Evolutionary conservation across 768 basidiomycete species (phyloP).

Genomic region (Roridomyces roridus): DNA sequence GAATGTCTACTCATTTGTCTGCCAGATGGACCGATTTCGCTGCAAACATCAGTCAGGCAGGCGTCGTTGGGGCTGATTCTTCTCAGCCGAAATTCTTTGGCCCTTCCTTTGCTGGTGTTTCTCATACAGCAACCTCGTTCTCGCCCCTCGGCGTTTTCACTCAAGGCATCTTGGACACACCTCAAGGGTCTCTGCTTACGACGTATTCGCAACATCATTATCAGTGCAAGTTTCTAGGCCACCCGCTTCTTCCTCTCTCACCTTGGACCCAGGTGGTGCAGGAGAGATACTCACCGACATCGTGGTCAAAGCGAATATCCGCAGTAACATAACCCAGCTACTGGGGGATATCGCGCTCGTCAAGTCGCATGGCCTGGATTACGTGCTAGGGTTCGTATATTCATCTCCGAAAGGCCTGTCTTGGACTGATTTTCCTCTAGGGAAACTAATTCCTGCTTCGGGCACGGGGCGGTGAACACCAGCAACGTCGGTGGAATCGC

Average conservation of each 20-base stretch:
- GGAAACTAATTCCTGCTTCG: slow-evolving; percentile 8
- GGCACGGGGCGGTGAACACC: slow-evolving; percentile 36
- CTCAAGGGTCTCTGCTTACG: slow-evolving; percentile 42
- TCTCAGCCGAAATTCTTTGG: slow-evolving; percentile 26
- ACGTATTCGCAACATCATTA: slow-evolving; percentile 56
- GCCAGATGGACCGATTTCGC: slow-evolving; percentile 44
- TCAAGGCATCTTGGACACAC: slow-evolving; percentile 45
- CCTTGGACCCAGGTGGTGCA: slow-evolving; percentile 37
- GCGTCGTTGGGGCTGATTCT: slow-evolving; percentile 2
- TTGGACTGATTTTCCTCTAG: slow-evolving; percentile 25
- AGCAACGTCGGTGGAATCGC: slow-evolving; percentile 55
- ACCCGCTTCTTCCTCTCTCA: neutral
- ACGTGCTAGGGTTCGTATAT: slow-evolving; percentile 45
- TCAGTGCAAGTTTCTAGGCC: slow-evolving; percentile 38
- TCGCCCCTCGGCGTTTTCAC: slow-evolving; percentile 48
- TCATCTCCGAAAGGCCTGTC: neutral
- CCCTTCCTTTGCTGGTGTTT: slow-evolving; percentile 38
- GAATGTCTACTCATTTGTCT: neutral
- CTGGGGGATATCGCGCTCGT: slow-evolving; percentile 43
- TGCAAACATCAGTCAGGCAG: slow-evolving; percentile 30
- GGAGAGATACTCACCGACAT: slow-evolving; percentile 44
- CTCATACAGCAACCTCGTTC: slow-evolving; percentile 36
- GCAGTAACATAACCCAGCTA: slow-evolving; percentile 44
- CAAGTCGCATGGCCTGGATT: slow-evolving; percentile 37
- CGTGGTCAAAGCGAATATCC: slow-evolving; percentile 43